Base-by-base conservation (phyloP, 495 filamentous ascomycete genomes). In the Chaetomium cochliodes region DNA sequence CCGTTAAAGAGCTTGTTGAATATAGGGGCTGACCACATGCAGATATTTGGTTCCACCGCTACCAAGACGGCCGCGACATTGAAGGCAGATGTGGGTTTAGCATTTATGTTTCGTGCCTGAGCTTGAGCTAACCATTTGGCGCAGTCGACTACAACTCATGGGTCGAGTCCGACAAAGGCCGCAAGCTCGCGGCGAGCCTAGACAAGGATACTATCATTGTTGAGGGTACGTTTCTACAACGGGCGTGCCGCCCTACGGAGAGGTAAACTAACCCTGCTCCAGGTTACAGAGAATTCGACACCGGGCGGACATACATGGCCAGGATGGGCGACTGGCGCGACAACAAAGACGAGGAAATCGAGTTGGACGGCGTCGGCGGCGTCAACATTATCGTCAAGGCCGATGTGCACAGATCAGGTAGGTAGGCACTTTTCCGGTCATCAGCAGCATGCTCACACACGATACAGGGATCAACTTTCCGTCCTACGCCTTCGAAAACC, bases 21-120 rank as follows among this genome's bases (percentile, higher is more conserved):
- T 9, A 12, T 25, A 42, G n/a, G 22, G 66, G 62, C 77, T 81
- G 65, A 83, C 66, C 11, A 62, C 5, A 57, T 12, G 23, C 72
- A 97, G 93, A 98, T 76, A 87, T 98, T 65, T 98, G 94, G 94
- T 98, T 98, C 81, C 94, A 98, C 73, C 87, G 93, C 20, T 97
- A 97, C 74, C 79, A 87, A 68, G 84, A 93, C 74, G 86, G 84
- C 62, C 79, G 77, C 51, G 96, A 98, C 72, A 92, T 97, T 71
- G 96, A 98, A 77, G 96, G 94, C 65, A 86, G 90, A 85, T 98
- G 92, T 94, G 82, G 73, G 90, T 82, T 67, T 28, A 54, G 44
- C 3, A 39, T 39, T 53, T 52, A 58, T 66, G 30, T 67, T 22
- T 58, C 41, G 26, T 7, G 53, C 51, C 5, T 26, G 13, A 9